Conservation (phyloP, 306 rosid genomes). For the Glycine tomentella region DNA sequence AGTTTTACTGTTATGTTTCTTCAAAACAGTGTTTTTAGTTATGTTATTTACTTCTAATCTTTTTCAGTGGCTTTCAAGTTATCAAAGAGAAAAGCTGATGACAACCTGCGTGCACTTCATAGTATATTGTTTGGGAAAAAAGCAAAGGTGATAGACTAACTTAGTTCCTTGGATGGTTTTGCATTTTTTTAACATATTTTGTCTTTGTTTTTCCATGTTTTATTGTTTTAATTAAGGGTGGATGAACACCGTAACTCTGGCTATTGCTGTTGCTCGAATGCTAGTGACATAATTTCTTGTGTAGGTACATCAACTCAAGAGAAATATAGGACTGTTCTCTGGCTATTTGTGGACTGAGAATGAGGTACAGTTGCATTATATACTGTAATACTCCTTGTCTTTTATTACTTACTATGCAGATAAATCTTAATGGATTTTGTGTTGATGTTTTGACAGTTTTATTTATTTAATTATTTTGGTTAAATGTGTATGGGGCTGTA, state of each 20-base stretch:
- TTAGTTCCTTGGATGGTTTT: slow-evolving; percentile 13
- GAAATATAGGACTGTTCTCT: slow-evolving; percentile 79
- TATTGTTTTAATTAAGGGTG: background rate
- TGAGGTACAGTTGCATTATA: slow-evolving; percentile 60
- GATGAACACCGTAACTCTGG: background rate
- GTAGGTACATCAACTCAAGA: slow-evolving; percentile 71
- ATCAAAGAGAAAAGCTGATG: slow-evolving; percentile 87
- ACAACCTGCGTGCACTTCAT: slow-evolving; percentile 76
- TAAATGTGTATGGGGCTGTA: background rate
- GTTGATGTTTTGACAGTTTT: background rate
- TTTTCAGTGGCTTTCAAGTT: slow-evolving; percentile 83
- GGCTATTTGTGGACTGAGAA: slow-evolving; percentile 89
- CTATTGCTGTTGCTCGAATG: slow-evolving; percentile 22
- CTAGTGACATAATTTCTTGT: slow-evolving; percentile 41
- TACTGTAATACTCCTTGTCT: background rate
- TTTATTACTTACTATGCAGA: background rate
- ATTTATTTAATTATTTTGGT: background rate
- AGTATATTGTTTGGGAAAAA: slow-evolving; percentile 74
- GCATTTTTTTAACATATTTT: background rate
- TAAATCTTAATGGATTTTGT: background rate
- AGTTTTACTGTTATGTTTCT: slow-evolving; percentile 5
- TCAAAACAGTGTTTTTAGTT: slow-evolving; percentile 25
- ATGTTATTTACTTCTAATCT: slow-evolving; percentile 41
- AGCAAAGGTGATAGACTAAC: slow-evolving; percentile 65
- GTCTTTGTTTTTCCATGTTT: background rate